Evolutionary conservation across 2,329 filamentous ascomycete species (phyloP).

Genomic region (Tolypocladium nubicola): DNA sequence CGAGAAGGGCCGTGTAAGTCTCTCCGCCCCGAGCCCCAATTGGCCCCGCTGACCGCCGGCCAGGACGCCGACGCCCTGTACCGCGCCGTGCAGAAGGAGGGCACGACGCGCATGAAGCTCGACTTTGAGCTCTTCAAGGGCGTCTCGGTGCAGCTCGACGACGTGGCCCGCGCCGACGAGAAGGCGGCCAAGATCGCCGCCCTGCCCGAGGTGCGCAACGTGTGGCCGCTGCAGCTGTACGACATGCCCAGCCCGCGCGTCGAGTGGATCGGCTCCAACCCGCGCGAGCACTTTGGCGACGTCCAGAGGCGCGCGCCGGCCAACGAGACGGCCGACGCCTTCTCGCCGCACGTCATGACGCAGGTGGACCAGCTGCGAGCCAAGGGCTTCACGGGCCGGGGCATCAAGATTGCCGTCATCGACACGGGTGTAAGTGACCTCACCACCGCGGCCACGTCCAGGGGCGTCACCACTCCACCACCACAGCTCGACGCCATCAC

Average conservation of each 20-base stretch:
- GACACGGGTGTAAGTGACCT: conserved; percentile 38
- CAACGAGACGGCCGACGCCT: conserved; percentile 21
- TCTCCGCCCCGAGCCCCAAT: not conserved
- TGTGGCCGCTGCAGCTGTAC: conserved; percentile 38
- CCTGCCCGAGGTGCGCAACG: conserved; percentile 33
- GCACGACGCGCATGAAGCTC: conserved; percentile 34
- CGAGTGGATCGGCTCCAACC: conserved; percentile 28
- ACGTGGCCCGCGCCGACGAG: conserved; percentile 31
- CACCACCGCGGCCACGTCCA: too few relatives aligned
- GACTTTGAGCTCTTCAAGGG: conserved; percentile 43
- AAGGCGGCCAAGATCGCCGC: conserved; percentile 28
- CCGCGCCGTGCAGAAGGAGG: conserved; percentile 18
- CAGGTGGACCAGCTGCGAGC: conserved; percentile 42
- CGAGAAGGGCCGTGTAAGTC: conserved; percentile 7
- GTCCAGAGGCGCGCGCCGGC: conserved; percentile 9
- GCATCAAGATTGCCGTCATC: conserved; percentile 41
- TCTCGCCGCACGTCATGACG: conserved; percentile 43
- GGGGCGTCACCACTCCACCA: too few relatives aligned
- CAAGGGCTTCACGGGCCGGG: conserved; percentile 36
- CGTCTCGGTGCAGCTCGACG: conserved; percentile 40
- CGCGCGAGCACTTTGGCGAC: conserved; percentile 9
- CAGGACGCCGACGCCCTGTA: conserved; percentile 8
- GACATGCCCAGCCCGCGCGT: conserved; percentile 33
- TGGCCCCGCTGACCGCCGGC: conserved; percentile 4
- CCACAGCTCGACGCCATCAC: too few relatives aligned